Evolutionary conservation across 2,329 filamentous ascomycete species (phyloP).

Genomic region (Pseudophaeomoniella oleicola): DNA sequence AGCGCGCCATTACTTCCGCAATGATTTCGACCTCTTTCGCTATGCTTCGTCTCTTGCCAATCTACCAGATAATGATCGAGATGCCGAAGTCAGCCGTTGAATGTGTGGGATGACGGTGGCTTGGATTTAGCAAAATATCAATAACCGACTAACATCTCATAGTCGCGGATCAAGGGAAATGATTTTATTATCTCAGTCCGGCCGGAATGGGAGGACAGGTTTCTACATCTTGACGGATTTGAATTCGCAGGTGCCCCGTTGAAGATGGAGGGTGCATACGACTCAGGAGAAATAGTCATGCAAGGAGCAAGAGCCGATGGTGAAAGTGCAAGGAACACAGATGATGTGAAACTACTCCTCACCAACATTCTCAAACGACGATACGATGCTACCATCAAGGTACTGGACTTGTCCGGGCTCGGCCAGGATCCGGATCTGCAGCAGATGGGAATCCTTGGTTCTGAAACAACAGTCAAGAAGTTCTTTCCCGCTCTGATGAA

Average conservation of each 20-base stretch:
- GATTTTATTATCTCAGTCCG: conserved; percentile 53
- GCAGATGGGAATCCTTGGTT: conserved; percentile 61
- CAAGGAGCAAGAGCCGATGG: not conserved
- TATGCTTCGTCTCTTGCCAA: no score
- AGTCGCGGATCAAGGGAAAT: conserved; percentile 58
- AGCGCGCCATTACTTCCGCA: no score
- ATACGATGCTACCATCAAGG: conserved; percentile 56
- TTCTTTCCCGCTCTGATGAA: conserved; percentile 87
- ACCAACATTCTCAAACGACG: conserved; percentile 35
- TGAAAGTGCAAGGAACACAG: not conserved
- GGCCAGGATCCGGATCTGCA: conserved; percentile 57
- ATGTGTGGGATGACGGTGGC: no score
- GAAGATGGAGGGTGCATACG: conserved; percentile 34
- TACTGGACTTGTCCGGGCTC: conserved; percentile 71
- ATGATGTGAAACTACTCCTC: conserved; percentile 35
- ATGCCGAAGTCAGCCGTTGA: no score
- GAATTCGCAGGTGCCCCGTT: conserved; percentile 52
- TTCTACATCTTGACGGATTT: conserved; percentile 55
- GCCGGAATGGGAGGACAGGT: conserved; percentile 47
- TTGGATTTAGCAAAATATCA: no score
- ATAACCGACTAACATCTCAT: no score
- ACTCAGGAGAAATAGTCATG: conserved; percentile 5
- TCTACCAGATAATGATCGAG: no score
- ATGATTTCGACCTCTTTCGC: no score
- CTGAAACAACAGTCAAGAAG: conserved; percentile 58